Base-by-base conservation (phyloP, 768 basidiomycete species). In the Russula virescens region DNA sequence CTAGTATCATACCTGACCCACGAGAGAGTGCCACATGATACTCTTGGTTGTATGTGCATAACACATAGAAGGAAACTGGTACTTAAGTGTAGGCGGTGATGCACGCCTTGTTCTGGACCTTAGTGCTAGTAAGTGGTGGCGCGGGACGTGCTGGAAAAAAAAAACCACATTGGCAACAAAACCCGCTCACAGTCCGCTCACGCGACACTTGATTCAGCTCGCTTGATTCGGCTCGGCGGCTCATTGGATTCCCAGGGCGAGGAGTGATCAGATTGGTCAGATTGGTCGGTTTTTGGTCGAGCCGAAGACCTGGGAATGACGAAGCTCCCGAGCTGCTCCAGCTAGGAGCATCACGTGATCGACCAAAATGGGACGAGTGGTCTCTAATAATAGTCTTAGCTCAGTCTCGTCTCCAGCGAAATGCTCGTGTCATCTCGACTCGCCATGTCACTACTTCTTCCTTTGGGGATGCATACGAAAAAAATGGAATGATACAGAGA, bases 401-500 rank as follows among this genome's bases (percentile, higher is more conserved):
- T n/a, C n/a, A n/a, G n/a, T n/a, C n/a, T n/a, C 55, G 42, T 28
- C 55, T 23, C 11, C 42, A 45, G 45, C 55, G 28, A 55, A 55
- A 55, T 31, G 28, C 4, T 31, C 8, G 19, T 55, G 42, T 26
- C 3, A n/a, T 45, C 26, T 21, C 1, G 14, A 0, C 1, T 1
- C 25, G 55, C 28, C 21, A 5, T 35, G 21, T 5, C 5, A 5
- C 1, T 1, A 64, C 47, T 55, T 58, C 65, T 64, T 86, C 86
- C 86, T 88, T 88, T 85, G 86, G 86, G 86, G 89, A 87, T 87
- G 86, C 89, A 89, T 88, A 91, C 85, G 87, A 88, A 89, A 94
- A 93, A 91, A 89, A 94, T 93, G 92, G 90, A 94, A 94, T 91
- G 89, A 94, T 95, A 94, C 93, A 94, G 93, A 96, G 94, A 95